phyloP scores from a whole-genome alignment of 352 stramenopile genomes.

The Pythium brachiatum region DNA sequence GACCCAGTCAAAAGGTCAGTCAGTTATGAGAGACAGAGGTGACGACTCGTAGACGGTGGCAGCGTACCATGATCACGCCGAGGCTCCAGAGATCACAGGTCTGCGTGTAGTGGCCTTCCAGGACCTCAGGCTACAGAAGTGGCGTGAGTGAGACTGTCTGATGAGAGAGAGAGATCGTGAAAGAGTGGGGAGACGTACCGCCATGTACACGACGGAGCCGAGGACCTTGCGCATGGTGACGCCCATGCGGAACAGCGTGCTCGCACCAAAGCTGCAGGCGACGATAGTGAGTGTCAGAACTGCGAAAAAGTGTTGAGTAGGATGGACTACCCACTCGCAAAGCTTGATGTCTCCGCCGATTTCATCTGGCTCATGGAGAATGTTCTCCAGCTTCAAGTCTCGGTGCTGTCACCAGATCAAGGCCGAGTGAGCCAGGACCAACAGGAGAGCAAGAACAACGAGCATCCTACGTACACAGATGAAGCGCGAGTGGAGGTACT shows the following conservation, averaged over 20 bases:
- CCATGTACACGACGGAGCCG: constrained; percentile 83
- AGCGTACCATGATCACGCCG: constrained; percentile 73
- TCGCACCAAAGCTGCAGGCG: constrained; percentile 60
- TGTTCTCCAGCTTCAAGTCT: constrained; percentile 82
- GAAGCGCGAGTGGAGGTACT: constrained; percentile 78
- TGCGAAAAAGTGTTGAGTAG: neutral
- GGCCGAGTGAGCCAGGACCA: neutral
- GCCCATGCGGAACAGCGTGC: constrained; percentile 71
- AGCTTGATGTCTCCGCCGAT: constrained; percentile 64
- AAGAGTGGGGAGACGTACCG: constrained; percentile 35
- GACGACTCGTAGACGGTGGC: neutral
- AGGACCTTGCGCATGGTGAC: constrained; percentile 79
- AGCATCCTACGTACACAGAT: constrained; percentile 54
- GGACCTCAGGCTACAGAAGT: constrained; percentile 45
- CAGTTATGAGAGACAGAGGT: neutral
- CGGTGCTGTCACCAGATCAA: constrained; percentile 42
- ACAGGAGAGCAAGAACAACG: neutral
- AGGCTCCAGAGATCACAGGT: constrained; percentile 82
- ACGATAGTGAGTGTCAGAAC: neutral
- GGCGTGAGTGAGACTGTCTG: neutral
- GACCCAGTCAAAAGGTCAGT: neutral
- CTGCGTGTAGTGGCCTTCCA: constrained; percentile 72
- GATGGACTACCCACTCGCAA: constrained; percentile 56
- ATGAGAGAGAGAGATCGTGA: neutral
- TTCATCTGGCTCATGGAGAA: constrained; percentile 59